Evolutionary conservation across 2,329 filamentous ascomycete genomes (phyloP).

Genomic region (Colletotrichum sp.): DNA sequence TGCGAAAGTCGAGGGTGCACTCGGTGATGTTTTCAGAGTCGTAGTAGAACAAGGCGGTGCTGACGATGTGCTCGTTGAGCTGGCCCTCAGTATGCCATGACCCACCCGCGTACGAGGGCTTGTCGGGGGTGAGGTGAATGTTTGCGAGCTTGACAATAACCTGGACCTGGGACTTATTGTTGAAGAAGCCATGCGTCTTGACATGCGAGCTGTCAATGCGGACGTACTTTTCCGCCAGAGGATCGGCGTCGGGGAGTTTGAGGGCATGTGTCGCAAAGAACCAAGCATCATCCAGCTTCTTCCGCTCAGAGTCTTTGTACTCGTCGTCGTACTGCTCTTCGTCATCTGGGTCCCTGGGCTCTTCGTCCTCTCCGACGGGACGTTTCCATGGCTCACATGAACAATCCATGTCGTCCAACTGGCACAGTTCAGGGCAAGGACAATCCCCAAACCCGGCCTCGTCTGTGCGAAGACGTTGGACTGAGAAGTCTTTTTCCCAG

Average conservation of each 20-base stretch:
- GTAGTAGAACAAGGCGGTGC: conserved; percentile 67
- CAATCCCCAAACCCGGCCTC: neutral
- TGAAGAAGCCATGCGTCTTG: neutral
- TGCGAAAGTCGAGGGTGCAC: conserved; percentile 54
- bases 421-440: neutral
- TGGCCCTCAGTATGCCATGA: conserved; percentile 61
- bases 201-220: neutral
- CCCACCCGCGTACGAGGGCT: conserved; percentile 57
- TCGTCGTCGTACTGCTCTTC: neutral
- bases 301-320: neutral
- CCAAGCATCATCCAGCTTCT: neutral
- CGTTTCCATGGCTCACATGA: neutral
- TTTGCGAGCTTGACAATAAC: conserved; percentile 69
- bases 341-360: neutral
- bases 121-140: conserved; percentile 63
- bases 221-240: neutral
- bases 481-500: neutral
- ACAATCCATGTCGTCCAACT: neutral
- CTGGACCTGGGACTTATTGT: conserved; percentile 45
- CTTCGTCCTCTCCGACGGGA: neutral
- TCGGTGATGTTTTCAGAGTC: conserved; percentile 64
- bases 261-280: neutral
- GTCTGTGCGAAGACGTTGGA: neutral
- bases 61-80: conserved; percentile 67
- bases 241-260: neutral